A percentile compares a stretch with the other conserved stretches of the same genome.
Evolutionary conservation across 176 grass and related monocot genomes (phyloP).

Genomic region (Hyparrhenia diplandra): DNA sequence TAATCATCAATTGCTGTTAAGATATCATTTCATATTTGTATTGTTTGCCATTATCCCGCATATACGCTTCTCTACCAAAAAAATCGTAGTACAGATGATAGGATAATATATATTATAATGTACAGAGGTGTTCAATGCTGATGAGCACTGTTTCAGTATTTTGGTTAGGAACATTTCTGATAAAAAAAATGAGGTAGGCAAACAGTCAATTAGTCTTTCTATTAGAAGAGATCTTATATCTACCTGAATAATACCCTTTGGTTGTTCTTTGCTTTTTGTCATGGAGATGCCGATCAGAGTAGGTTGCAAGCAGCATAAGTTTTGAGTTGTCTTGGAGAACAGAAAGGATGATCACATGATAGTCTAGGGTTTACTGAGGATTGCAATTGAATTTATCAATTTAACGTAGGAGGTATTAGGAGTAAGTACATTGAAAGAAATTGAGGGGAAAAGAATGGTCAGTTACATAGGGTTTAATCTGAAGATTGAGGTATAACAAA

Average conservation of each 20-base stretch:
- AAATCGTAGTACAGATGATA: too few relatives aligned
- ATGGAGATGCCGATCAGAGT: background rate
- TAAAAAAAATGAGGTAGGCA: background rate
- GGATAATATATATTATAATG: too few relatives aligned
- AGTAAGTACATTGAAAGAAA: background rate
- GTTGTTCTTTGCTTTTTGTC: background rate
- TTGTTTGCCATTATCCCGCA: too few relatives aligned
- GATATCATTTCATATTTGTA: too few relatives aligned
- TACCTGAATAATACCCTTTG: background rate
- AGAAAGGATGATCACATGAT: background rate
- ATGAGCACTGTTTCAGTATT: background rate
- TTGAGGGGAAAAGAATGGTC: background rate
- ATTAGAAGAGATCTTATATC: background rate
- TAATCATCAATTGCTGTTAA: too few relatives aligned
- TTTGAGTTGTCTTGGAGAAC: background rate
- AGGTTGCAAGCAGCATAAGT: background rate
- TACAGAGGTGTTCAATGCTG: too few relatives aligned
- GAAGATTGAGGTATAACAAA: background rate
- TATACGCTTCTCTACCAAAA: too few relatives aligned
- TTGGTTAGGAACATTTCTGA: background rate
- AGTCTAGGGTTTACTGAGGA: background rate
- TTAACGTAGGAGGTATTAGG: background rate
- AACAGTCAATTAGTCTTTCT: background rate
- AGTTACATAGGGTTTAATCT: background rate
- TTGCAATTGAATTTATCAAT: background rate